Evolutionary conservation across 768 basidiomycete species (phyloP).

Genomic region (Dacryopinax primogenitus): DNA sequence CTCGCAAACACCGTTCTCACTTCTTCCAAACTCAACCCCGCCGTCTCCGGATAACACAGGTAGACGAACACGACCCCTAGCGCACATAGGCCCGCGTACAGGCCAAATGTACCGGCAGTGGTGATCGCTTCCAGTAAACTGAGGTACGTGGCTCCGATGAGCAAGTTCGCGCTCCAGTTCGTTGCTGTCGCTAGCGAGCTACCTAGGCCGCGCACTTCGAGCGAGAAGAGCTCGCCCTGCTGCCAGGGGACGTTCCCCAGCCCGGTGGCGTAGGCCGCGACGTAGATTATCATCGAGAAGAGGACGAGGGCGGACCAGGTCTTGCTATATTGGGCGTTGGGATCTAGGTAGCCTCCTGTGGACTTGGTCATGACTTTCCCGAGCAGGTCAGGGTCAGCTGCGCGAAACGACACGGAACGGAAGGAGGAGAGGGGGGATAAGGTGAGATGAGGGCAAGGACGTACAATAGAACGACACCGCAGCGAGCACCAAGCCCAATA

Average conservation of each 20-base stretch:
- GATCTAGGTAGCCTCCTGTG: constrained; percentile 48
- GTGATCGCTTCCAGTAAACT: constrained; percentile 63
- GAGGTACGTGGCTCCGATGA: constrained; percentile 69
- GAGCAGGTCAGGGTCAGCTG: constrained; percentile 16
- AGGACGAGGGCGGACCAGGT: constrained; percentile 57
- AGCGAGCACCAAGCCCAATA: constrained; percentile 49
- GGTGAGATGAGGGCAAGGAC: constrained; percentile 23
- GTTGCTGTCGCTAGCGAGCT: constrained; percentile 61
- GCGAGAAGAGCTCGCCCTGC: constrained; percentile 68
- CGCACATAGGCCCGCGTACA: constrained; percentile 61
- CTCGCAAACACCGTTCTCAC: constrained; percentile 47
- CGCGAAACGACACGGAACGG: constrained; percentile 4
- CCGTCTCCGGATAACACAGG: constrained; percentile 67
- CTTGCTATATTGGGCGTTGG: constrained; percentile 44
- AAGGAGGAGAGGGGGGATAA: not conserved
- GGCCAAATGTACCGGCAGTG: constrained; percentile 60
- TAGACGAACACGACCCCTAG: constrained; percentile 57
- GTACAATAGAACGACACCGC: constrained; percentile 54
- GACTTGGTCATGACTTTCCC: constrained; percentile 42
- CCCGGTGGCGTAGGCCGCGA: constrained; percentile 67
- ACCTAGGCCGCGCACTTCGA: constrained; percentile 70
- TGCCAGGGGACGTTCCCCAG: constrained; percentile 78
- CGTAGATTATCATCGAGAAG: constrained; percentile 72
- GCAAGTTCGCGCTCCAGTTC: constrained; percentile 65
- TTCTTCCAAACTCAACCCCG: constrained; percentile 57